Evolutionary conservation across 208 protist species (phyloP).

Genomic region (Leishmania mexicana): DNA sequence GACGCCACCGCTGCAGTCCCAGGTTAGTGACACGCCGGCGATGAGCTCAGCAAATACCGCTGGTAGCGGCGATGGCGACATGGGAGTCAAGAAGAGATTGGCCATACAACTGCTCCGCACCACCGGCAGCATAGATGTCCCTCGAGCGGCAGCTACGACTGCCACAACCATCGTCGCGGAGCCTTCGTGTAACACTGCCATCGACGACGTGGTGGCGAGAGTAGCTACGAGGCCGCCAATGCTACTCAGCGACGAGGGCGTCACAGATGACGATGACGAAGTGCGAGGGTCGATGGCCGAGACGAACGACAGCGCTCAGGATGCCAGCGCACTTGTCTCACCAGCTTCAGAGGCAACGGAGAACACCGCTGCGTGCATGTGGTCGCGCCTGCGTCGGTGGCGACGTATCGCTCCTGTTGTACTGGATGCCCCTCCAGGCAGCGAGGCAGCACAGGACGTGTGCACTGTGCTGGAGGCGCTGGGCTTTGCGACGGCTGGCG

Average conservation of each 20-base stretch:
- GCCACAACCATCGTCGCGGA: not conserved
- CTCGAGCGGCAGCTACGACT: not conserved
- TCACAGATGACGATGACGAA: not conserved
- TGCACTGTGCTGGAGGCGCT: conserved; percentile 17
- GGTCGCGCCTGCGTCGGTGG: conserved; percentile 12
- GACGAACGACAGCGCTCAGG: not conserved
- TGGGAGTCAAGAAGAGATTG: not conserved
- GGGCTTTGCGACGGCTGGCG: not conserved
- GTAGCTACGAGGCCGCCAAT: not conserved
- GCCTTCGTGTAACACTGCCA: not conserved
- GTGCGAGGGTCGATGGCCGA: not conserved
- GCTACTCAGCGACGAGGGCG: conserved; percentile 6
- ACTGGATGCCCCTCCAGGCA: conserved; percentile 20
- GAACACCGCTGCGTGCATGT: not conserved
- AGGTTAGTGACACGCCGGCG: not conserved
- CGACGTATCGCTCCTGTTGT: conserved; percentile 14
- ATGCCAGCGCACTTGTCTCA: not conserved
- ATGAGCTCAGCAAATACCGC: not conserved
- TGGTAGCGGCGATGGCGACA: not conserved
- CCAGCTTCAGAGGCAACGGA: not conserved
- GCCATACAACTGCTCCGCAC: not conserved
- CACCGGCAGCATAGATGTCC: not conserved
- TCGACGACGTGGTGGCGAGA: not conserved
- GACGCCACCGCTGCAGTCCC: not conserved
- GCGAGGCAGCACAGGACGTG: conserved; percentile 6